Evolutionary conservation across 1,139 yeast genomes (phyloP).

Genomic region (Yamadazyma triangularis): DNA sequence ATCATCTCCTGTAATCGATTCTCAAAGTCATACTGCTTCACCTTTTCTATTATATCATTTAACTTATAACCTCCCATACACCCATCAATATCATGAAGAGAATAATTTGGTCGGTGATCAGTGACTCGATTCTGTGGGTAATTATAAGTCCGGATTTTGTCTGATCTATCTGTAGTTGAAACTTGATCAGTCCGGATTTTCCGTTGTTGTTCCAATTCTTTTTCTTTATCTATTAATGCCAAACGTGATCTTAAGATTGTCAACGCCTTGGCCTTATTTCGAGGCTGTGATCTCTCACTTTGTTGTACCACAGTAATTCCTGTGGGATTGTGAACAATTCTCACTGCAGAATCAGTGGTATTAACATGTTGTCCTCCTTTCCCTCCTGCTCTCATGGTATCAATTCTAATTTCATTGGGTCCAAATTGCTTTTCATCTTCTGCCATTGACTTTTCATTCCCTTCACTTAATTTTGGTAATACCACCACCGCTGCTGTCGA

Average conservation of each 20-base stretch:
- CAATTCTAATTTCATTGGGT: constrained; percentile 86
- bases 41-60: constrained; percentile 47
- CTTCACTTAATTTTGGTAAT: constrained; percentile 69
- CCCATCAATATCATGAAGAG: constrained; percentile 75
- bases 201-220: constrained; percentile 61
- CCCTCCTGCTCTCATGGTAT: constrained; percentile 95
- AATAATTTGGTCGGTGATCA: constrained; percentile 84
- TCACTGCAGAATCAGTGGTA: constrained; percentile 95
- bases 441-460: constrained; percentile 51
- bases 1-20: constrained; percentile 15
- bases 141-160: constrained; percentile 90
- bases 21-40: constrained; percentile 25
- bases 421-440: constrained; percentile 72
- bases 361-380: constrained; percentile 99
- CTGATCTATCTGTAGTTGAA: constrained; percentile 83
- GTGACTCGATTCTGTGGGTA: constrained; percentile 90
- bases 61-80: constrained; percentile 70
- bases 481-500: constrained; percentile 96
- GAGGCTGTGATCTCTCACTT: constrained; percentile 93
- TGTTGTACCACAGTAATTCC: constrained; percentile 89
- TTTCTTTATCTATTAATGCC: constrained; percentile 73
- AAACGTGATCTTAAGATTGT: constrained; percentile 74
- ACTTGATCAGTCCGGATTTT: constrained; percentile 78
- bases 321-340: constrained; percentile 88
- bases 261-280: constrained; percentile 93